Conservation (phyloP, 208 protist genomes). For the Angomonas desouzai region DNA sequence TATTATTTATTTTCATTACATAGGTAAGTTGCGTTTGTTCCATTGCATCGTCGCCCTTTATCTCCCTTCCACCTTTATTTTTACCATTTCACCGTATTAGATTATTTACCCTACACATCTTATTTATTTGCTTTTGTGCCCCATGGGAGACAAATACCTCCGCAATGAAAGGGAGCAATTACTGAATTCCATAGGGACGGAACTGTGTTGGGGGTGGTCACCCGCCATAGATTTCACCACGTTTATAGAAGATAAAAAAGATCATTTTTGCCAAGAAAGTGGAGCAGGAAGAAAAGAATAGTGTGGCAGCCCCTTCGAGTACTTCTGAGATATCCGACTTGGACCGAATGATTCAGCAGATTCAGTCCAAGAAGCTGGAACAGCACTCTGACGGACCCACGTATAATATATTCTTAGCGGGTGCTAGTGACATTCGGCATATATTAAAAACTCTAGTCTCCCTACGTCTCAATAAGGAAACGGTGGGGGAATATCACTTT, state of each 20-base stretch:
- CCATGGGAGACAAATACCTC: constrained; percentile 88
- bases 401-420: constrained; percentile 64
- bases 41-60: no score
- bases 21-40: no score
- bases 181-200: constrained; percentile 80
- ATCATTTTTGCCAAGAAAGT: neutral
- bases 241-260: constrained; percentile 23
- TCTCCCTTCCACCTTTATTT: neutral
- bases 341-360: neutral
- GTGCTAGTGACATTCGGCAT: constrained; percentile 80
- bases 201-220: constrained; percentile 87
- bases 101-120: no score
- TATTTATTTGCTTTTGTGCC: constrained; percentile 1
- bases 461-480: constrained; percentile 28
- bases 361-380: neutral
- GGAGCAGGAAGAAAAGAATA: neutral
- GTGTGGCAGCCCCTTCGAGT: neutral
- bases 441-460: constrained; percentile 76
- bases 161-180: constrained; percentile 73
- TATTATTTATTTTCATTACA: no score
- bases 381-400: neutral
- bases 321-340: neutral
- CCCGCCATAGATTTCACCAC: constrained; percentile 73
- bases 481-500: constrained; percentile 53
- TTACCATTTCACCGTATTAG: neutral